Evolutionary conservation across 2,329 filamentous ascomycete species (phyloP).

Genomic region (Coniella lustricola): DNA sequence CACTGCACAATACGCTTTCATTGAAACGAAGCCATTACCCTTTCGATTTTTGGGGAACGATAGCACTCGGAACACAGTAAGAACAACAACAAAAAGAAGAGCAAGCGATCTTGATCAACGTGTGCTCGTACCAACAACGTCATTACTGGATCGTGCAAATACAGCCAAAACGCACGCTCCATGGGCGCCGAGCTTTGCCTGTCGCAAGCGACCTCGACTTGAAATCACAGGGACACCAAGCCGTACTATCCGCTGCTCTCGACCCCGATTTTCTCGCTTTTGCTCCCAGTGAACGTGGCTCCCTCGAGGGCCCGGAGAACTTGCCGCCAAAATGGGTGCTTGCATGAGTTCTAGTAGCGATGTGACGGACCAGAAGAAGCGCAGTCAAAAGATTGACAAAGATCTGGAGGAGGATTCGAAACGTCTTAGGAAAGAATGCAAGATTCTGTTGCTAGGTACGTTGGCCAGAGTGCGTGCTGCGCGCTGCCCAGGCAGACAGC

Average conservation of each 20-base stretch:
- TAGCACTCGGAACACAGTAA: too few relatives aligned
- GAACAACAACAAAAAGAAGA: too few relatives aligned
- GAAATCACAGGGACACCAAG: too few relatives aligned
- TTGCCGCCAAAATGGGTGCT: slow-evolving; percentile 64
- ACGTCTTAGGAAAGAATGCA: slow-evolving; percentile 92
- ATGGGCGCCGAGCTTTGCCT: slow-evolving; percentile 13
- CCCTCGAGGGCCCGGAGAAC: slow-evolving; percentile 11
- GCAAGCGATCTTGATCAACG: not conserved
- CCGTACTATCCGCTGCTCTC: too few relatives aligned
- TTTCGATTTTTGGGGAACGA: too few relatives aligned
- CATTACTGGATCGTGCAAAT: not conserved
- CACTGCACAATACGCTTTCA: slow-evolving; percentile 1
- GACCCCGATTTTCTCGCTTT: slow-evolving; percentile 4
- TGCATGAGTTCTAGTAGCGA: slow-evolving; percentile 88
- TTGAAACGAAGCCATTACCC: slow-evolving; percentile 1
- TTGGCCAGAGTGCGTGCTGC: slow-evolving; percentile 12
- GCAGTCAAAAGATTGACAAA: slow-evolving; percentile 92
- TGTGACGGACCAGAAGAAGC: slow-evolving; percentile 89
- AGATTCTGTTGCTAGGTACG: slow-evolving; percentile 89
- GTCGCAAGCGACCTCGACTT: slow-evolving; percentile 5
- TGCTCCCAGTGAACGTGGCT: slow-evolving; percentile 15
- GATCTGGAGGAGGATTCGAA: slow-evolving; percentile 91
- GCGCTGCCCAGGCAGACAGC: not conserved
- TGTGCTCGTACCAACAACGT: not conserved
- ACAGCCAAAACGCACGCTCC: not conserved